phyloP scores from a whole-genome alignment of 2,329 filamentous ascomycete genomes.

The Penicillium concentricum region DNA sequence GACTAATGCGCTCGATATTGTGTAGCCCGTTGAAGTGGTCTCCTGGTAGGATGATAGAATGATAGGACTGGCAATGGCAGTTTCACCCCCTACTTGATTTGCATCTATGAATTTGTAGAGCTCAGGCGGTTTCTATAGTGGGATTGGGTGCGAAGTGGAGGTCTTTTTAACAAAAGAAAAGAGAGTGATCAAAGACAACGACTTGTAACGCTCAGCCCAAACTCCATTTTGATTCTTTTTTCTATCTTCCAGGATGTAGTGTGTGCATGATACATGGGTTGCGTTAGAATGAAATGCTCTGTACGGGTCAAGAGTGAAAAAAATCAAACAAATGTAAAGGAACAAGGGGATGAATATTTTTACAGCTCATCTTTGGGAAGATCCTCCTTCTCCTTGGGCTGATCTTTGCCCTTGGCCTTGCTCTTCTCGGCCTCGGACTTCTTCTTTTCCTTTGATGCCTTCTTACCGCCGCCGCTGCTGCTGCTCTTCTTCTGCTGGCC shows the following conservation, averaged over 20 bases:
- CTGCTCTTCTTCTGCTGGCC: conserved; percentile 26
- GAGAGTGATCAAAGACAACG: background rate
- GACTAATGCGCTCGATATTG: background rate
- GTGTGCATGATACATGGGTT: conserved; percentile 20
- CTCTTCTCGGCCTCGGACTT: conserved; percentile 32
- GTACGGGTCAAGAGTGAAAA: conserved; percentile 9
- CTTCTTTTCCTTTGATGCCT: conserved; percentile 30
- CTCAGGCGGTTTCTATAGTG: no score
- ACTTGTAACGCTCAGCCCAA: conserved; percentile 9
- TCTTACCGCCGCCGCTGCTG: conserved; percentile 24
- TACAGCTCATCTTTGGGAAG: conserved; percentile 36
- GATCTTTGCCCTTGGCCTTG: conserved; percentile 19
- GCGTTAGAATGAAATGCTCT: conserved; percentile 15
- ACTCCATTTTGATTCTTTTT: conserved; percentile 21
- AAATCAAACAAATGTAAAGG: conserved; percentile 13
- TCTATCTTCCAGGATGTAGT: conserved; percentile 17
- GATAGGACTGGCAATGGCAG: background rate
- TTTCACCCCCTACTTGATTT: background rate
- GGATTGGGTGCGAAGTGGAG: background rate
- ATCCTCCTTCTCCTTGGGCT: conserved; percentile 25
- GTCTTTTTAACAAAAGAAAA: background rate
- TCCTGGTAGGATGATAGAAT: background rate
- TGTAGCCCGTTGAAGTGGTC: background rate
- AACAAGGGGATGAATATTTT: conserved; percentile 6
- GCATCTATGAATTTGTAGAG: background rate